These are phyloP conservation scores for Ceratobasidium sp. DNA, from an alignment of 1,284 basidiomycete genomes.

Conservation along the genomic window DNA sequence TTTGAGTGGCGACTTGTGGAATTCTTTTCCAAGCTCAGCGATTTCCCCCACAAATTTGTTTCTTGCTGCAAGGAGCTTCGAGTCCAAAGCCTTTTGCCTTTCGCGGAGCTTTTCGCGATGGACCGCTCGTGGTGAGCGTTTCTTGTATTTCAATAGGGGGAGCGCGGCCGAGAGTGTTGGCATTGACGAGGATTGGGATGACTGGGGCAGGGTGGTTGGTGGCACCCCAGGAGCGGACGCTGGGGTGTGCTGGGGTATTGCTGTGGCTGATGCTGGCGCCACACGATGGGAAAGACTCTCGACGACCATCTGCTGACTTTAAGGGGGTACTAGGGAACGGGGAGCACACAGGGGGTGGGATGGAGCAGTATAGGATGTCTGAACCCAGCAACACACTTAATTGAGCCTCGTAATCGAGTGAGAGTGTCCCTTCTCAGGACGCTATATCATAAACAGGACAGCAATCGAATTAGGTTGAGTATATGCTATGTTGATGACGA, in stretches of 20 bases:
- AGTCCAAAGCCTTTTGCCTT: background rate
- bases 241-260: background rate
- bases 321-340: background rate
- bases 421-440: too few relatives aligned
- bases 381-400: too few relatives aligned
- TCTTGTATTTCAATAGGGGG: too few relatives aligned
- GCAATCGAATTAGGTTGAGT: too few relatives aligned
- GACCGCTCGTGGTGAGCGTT: background rate
- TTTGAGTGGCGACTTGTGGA: background rate
- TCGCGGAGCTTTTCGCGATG: background rate
- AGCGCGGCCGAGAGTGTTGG: background rate
- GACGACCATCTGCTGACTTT: background rate
- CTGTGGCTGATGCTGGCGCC: background rate
- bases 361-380: too few relatives aligned
- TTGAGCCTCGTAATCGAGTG: too few relatives aligned
- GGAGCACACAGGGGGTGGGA: background rate
- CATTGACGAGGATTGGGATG: background rate
- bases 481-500: too few relatives aligned
- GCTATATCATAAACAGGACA: too few relatives aligned
- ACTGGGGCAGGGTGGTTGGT: background rate
- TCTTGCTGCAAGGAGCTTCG: background rate
- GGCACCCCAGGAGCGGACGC: background rate
- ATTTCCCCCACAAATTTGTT: background rate
- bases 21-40: background rate
- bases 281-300: background rate